Evolutionary conservation across 2,329 filamentous ascomycete genomes (phyloP).

Genomic region (Epichloe aotearoae): DNA sequence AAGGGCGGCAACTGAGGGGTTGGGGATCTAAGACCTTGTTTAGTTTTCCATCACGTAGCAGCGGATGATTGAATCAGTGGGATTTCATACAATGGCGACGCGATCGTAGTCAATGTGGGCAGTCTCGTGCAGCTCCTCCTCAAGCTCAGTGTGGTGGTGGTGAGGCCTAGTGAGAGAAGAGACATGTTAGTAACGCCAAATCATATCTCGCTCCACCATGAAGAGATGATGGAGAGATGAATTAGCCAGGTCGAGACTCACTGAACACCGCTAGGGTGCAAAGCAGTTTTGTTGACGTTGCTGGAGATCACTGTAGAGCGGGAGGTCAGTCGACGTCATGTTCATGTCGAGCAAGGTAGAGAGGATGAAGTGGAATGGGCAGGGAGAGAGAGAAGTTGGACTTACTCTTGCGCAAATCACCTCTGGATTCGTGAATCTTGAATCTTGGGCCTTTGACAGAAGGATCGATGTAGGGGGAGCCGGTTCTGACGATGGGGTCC

Average conservation of each 20-base stretch:
- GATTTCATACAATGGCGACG: slow-evolving; percentile 73
- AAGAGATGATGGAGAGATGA: background rate
- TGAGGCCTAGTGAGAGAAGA: slow-evolving; percentile 45
- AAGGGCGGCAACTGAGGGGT: slow-evolving; percentile 86
- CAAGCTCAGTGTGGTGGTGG: slow-evolving; percentile 83
- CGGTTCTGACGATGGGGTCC: slow-evolving; percentile 25
- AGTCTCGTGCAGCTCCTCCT: slow-evolving; percentile 93
- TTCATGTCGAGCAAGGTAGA: background rate
- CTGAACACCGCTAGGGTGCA: slow-evolving; percentile 84
- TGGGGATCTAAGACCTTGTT: slow-evolving; percentile 46
- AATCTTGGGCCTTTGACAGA: slow-evolving; percentile 27
- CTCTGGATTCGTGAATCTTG: slow-evolving; percentile 23
- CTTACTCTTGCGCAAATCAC: slow-evolving; percentile 30
- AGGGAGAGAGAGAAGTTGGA: slow-evolving; percentile 8
- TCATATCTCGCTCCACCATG: background rate
- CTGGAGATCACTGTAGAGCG: slow-evolving; percentile 35
- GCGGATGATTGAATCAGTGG: background rate
- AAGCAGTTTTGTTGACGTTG: slow-evolving; percentile 77
- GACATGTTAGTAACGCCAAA: slow-evolving; percentile 12
- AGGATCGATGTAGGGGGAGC: slow-evolving; percentile 26
- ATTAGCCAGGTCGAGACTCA: slow-evolving; percentile 38
- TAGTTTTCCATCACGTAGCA: background rate
- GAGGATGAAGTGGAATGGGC: background rate
- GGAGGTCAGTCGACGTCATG: background rate
- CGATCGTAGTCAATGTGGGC: slow-evolving; percentile 99